Base-by-base conservation (phyloP, 163 green algal species). In the Scenedesmus sp. region DNA sequence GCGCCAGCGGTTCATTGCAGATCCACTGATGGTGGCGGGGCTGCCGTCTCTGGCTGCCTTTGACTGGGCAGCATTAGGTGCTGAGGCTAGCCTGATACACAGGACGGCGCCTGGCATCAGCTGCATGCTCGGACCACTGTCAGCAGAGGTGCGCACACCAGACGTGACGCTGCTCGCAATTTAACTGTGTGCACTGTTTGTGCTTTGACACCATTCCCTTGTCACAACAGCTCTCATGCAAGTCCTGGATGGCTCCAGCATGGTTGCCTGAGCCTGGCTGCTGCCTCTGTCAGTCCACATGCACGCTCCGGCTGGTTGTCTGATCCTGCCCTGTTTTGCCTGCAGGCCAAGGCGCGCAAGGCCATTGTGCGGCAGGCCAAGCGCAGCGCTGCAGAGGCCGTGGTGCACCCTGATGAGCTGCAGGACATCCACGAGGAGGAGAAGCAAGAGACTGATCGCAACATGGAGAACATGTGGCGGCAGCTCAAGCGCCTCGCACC, bases 381-480 rank as follows among this genome's bases (percentile, higher is more conserved):
- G 72, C 68, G 33, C 22, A 18, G 4, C 30, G 26, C 40, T 18
- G 10, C 24, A 13, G 90, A n/a, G n/a, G 76, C 56, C 3, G 37
- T 70, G 42, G 46, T 86, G 26, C 90, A 85, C 42, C 93, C 95
- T 0, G 86, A 95, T 26, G 90, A 96, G 91, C 78, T 94, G 59
- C 15, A 89, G 37, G 26, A 89, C 30, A 88, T 93, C 0, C 33
- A 87, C 40, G 72, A 93, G 43, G 91, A 87, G 15, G 95, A 97
- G 22, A 90, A 92, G 81, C 93, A 97, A 73, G 95, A 98, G 92
- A 98, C 96, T 20, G 96, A 98, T 90, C 81, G 87, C 5, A 96
- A 97, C 93, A 97, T 98, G 96, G 93, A 97, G 83, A 90, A 94
- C 40, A 98, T 98, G 96, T 98, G 92, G 93, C n/a, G 81, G 1